Base-by-base conservation (phyloP, 257 asterid genomes). In the Primulina huaijiensis region DNA sequence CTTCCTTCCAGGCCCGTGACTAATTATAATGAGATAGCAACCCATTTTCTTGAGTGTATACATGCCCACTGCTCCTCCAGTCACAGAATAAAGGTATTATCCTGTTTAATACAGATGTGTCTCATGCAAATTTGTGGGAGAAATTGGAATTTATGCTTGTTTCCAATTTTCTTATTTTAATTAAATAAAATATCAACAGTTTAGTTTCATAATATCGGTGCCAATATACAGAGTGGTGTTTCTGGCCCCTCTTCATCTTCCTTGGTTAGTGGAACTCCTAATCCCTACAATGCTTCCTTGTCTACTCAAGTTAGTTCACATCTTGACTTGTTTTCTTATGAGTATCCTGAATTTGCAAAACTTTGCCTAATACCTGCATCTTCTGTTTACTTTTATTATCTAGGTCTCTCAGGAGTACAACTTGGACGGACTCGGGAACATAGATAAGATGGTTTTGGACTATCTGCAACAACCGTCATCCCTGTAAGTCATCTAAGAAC, bases 21-120 rank as follows among this genome's bases (percentile, higher is more conserved):
- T 52, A 88, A 87, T 77, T 82, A 80, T 76, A 86, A 90, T 70
- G 95, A 89, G 86, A 82, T 93, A 37, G 88, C 97, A 55, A 74
- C 68, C 82, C 99, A 93, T 73, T 90, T 86, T 76, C 71, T 89
- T 61, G 90, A 92, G 67, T 87, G 96, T 73, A 79, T 87, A 60
- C 86, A 82, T 78, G 76, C 84, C 74, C 88, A 90, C 78, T 71
- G 73, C 79, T 55, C 69, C 81, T 55, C 69, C 81, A 84, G 72
- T 72, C 34, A 72, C 43, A 86, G 63, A 77, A 37, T 40, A 64
- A 82, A 77, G 98, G 98, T 93, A 86, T 25, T 31, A 23, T 11
- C 57, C 66, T 53, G n/a, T 29, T 37, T 27, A 16, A 40, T 29
- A 25, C 1, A 30, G 50, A 64, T 31, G 60, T 19, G 19, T 65